Conservation (phyloP, 805 yeast genomes). For the Limtongia smithiae region DNA sequence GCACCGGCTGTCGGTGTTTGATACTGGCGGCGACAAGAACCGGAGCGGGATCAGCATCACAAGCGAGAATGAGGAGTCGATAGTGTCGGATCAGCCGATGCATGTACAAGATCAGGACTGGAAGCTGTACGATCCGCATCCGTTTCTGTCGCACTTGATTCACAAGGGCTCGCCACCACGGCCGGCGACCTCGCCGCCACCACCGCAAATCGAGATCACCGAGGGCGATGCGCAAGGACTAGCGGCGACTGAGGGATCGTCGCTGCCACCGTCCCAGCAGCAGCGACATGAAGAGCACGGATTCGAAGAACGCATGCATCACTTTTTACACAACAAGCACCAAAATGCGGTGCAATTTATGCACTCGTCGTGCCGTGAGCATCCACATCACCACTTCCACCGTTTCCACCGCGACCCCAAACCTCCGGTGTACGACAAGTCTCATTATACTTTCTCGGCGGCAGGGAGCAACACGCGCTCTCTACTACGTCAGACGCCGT, state of each 20-base stretch:
- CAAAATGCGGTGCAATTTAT: no score
- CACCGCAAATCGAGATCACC: neutral
- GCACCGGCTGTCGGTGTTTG: slow-evolving; percentile 1
- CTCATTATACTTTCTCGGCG: slow-evolving; percentile 23
- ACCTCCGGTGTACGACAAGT: slow-evolving; percentile 16
- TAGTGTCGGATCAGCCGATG: neutral
- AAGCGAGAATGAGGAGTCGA: neutral
- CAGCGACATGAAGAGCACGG: no score
- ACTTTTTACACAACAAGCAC: no score
- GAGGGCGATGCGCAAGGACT: neutral
- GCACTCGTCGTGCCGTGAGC: no score
- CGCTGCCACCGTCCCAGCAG: slow-evolving; percentile 1
- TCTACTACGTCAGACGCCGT: neutral
- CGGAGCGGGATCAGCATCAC: neutral
- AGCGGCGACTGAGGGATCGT: neutral
- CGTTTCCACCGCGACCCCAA: neutral
- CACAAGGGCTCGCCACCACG: neutral
- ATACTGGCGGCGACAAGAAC: neutral
- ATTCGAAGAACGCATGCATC: neutral
- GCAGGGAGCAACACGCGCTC: slow-evolving; percentile 13
- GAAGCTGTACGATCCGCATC: slow-evolving; percentile 24
- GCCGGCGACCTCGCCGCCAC: neutral
- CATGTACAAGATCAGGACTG: slow-evolving; percentile 15
- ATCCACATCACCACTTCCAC: neutral
- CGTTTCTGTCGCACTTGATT: slow-evolving; percentile 17